Percentiles rank a stretch among this genome's conserved stretches.
phyloP scores from a whole-genome alignment of 768 basidiomycete genomes.

The Tulasnella calospora region DNA sequence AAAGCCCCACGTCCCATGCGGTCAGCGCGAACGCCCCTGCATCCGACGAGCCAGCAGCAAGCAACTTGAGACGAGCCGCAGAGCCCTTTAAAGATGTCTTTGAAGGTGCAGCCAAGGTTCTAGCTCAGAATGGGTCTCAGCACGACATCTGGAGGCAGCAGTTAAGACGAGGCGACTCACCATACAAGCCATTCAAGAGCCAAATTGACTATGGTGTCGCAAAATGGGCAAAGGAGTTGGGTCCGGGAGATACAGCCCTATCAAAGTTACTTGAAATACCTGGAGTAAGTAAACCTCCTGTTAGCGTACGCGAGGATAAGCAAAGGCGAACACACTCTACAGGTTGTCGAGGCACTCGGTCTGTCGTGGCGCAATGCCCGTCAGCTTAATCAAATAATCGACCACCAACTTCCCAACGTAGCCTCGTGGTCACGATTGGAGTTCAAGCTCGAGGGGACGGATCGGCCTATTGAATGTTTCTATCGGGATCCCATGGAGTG shows the following conservation, averaged over 20 bases:
- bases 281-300: neutral
- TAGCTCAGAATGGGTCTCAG: neutral
- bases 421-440: neutral
- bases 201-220: neutral
- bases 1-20: neutral
- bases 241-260: neutral
- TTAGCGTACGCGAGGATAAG: neutral
- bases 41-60: neutral
- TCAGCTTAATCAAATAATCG: neutral
- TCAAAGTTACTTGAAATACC: neutral
- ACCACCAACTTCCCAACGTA: neutral
- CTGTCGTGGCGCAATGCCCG: neutral
- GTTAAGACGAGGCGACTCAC: neutral
- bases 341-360: neutral
- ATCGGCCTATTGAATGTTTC: neutral
- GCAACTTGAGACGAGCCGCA: neutral
- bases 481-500: slow-evolving; percentile 33
- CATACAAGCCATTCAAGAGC: neutral
- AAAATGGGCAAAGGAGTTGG: neutral
- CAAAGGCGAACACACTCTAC: neutral
- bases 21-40: neutral
- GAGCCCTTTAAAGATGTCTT: neutral
- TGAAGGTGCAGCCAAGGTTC: neutral
- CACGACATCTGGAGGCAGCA: neutral
- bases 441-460: neutral